Percentiles rank a stretch among this genome's conserved stretches.
Conservation (phyloP, 257 asterid genomes). For the Solanum commersonii region DNA sequence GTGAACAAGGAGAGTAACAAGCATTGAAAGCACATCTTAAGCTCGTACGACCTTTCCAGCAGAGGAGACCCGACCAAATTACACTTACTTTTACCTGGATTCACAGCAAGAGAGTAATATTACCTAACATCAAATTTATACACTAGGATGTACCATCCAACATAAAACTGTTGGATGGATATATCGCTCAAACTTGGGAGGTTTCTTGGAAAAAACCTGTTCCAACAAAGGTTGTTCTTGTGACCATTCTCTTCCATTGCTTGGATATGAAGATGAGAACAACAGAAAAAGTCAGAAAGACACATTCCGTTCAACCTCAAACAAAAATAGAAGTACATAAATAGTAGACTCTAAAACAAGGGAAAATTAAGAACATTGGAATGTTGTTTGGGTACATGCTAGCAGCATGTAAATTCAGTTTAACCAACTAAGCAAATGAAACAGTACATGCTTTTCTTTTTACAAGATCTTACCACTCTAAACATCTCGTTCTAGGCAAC, state of each 20-base stretch:
- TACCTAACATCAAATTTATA: not conserved
- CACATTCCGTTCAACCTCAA: not conserved
- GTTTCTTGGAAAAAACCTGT: constrained; percentile 54
- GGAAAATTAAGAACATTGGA: not conserved
- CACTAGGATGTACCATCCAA: not conserved
- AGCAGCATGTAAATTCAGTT: not conserved
- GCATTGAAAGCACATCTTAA: constrained; percentile 10
- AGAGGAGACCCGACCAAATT: constrained; percentile 83
- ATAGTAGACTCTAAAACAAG: not conserved
- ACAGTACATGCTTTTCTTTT: constrained; percentile 62
- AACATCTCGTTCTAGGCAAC: constrained; percentile 89
- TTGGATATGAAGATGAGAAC: constrained; percentile 39
- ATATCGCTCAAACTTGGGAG: constrained; percentile 84
- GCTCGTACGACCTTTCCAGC: constrained; percentile 96
- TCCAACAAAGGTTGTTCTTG: constrained; percentile 74
- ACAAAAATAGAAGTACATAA: not conserved
- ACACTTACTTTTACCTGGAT: constrained; percentile 67
- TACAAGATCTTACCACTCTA: constrained; percentile 77
- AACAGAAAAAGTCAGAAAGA: not conserved
- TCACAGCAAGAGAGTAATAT: not conserved
- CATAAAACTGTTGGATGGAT: constrained; percentile 72
- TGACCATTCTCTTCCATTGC: constrained; percentile 95
- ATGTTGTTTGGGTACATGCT: not conserved
- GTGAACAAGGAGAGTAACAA: not conserved
- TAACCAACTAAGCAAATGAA: not conserved